phyloP scores from a whole-genome alignment of 2,329 filamentous ascomycete species.

The Colletotrichum sp. region DNA sequence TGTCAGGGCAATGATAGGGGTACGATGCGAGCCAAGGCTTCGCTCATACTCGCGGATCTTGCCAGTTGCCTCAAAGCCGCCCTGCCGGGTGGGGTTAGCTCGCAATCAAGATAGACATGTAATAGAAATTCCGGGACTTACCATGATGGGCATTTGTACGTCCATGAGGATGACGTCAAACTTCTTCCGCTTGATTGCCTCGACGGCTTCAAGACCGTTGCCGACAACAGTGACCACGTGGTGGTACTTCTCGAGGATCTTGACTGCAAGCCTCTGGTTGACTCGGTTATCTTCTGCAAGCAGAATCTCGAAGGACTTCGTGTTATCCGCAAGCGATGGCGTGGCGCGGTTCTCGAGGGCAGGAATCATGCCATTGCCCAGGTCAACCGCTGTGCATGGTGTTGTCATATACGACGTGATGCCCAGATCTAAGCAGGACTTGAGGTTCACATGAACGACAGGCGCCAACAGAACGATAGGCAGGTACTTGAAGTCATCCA shows the following conservation, averaged over 20 bases:
- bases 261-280: constrained; percentile 94
- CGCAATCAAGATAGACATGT: background rate
- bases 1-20: constrained; percentile 95
- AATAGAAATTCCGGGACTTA: constrained; percentile 45
- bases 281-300: constrained; percentile 97
- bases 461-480: constrained; percentile 93
- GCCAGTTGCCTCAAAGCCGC: constrained; percentile 94
- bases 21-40: constrained; percentile 78
- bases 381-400: constrained; percentile 89
- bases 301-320: constrained; percentile 93
- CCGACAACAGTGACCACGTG: constrained; percentile 91
- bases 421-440: constrained; percentile 90
- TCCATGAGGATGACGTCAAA: constrained; percentile 99
- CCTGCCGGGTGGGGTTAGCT: constrained; percentile 50
- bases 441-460: constrained; percentile 87
- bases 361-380: constrained; percentile 95
- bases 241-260: constrained; percentile 97
- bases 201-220: constrained; percentile 91
- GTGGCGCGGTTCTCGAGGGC: constrained; percentile 93
- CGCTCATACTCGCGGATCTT: constrained; percentile 97
- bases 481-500: constrained; percentile 97
- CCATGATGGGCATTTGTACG: constrained; percentile 99
- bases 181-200: constrained; percentile 88
- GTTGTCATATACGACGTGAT: constrained; percentile 99
- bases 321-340: constrained; percentile 90